phyloP scores from a whole-genome alignment of 352 stramenopile genomes.

The Pythium pyrilobum region DNA sequence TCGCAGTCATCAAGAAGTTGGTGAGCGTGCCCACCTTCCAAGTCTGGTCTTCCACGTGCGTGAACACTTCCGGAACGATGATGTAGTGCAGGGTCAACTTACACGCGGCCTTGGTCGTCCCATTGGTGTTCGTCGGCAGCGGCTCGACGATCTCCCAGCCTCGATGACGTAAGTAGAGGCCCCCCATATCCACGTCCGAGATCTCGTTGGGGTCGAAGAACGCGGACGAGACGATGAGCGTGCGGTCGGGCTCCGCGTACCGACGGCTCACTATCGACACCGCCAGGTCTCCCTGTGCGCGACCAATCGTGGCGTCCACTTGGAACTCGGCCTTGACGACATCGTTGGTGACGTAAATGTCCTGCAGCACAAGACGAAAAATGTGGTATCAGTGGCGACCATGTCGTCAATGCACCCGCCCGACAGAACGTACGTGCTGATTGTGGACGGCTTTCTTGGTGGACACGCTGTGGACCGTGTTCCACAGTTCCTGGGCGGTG shows the following conservation, averaged over 20 bases:
- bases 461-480: not conserved
- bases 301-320: not conserved
- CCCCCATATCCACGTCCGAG: not conserved
- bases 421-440: not conserved
- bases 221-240: not conserved
- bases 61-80: not conserved
- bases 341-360: not conserved
- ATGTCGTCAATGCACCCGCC: no score
- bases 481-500: slow-evolving; percentile 1
- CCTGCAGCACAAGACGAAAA: not conserved
- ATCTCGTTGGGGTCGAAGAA: not conserved
- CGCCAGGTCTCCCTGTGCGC: not conserved
- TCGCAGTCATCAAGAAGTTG: not conserved
- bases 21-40: slow-evolving; percentile 7
- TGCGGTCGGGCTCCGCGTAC: not conserved
- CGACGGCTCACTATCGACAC: not conserved
- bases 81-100: not conserved
- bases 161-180: slow-evolving; percentile 4
- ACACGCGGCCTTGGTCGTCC: not conserved
- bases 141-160: slow-evolving; percentile 1
- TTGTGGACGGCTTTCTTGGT: not conserved
- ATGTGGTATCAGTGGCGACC: no score
- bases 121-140: not conserved
- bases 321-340: not conserved
- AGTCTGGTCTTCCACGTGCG: not conserved